phyloP scores from a whole-genome alignment of 202 grass and related monocot species.

The Eragrostis tef region DNA sequence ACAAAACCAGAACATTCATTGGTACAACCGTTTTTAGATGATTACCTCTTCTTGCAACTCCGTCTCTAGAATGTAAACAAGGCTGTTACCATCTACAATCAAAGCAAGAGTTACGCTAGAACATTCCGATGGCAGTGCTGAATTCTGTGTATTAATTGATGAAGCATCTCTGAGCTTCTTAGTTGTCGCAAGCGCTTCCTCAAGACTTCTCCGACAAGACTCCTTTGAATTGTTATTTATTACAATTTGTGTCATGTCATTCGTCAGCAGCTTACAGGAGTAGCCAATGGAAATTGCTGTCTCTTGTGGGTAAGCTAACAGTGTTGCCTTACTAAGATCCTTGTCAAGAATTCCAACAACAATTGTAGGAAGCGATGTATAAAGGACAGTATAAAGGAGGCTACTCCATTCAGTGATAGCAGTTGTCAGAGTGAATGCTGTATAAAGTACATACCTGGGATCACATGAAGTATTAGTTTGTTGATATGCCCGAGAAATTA shows the following conservation, averaged over 20 bases:
- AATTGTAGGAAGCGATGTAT: slow-evolving; percentile 91
- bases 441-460: slow-evolving; percentile 84
- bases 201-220: slow-evolving; percentile 67
- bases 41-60: slow-evolving; percentile 74
- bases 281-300: slow-evolving; percentile 92
- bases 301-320: slow-evolving; percentile 78
- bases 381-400: slow-evolving; percentile 82
- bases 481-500: neutral
- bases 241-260: slow-evolving; percentile 80
- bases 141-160: slow-evolving; percentile 44
- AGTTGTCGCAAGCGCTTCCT: slow-evolving; percentile 61
- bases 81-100: slow-evolving; percentile 85
- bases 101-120: slow-evolving; percentile 59
- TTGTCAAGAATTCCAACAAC: slow-evolving; percentile 81
- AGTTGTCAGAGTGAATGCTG: slow-evolving; percentile 80
- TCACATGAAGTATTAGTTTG: slow-evolving; percentile 48
- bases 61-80: slow-evolving; percentile 79
- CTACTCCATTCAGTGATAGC: slow-evolving; percentile 94
- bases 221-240: slow-evolving; percentile 79
- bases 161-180: slow-evolving; percentile 54
- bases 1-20: slow-evolving; percentile 31
- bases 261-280: slow-evolving; percentile 78
- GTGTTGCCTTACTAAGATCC: slow-evolving; percentile 72
- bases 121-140: slow-evolving; percentile 47
- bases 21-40: slow-evolving; percentile 18